A percentile compares a stretch with the other conserved stretches of the same genome.
Evolutionary conservation across 2,329 filamentous ascomycete genomes (phyloP).

Genomic region (Pestalotiopsis sp.): DNA sequence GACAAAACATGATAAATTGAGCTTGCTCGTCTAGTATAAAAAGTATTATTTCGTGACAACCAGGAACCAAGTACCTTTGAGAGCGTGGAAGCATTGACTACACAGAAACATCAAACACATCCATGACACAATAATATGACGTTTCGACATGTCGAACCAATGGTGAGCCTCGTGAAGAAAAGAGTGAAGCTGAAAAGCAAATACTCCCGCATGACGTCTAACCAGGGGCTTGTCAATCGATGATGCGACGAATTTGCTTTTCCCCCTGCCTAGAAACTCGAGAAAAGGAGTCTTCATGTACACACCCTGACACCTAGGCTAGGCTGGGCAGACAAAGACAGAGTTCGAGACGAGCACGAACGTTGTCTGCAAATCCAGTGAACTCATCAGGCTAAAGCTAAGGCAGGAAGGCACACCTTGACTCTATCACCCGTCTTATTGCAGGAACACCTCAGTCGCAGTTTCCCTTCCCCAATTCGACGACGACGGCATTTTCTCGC

Average conservation of each 20-base stretch:
- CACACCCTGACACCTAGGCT: neutral
- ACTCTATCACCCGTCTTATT: too few relatives aligned
- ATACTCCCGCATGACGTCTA: neutral
- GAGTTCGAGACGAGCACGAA: neutral
- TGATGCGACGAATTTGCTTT: neutral
- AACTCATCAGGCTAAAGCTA: too few relatives aligned
- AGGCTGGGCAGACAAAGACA: neutral
- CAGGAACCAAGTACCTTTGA: too few relatives aligned
- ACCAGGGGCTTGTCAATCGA: neutral
- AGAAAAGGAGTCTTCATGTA: neutral
- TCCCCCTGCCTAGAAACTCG: neutral
- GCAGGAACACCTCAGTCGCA: too few relatives aligned
- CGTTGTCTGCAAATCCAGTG: neutral
- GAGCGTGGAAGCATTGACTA: too few relatives aligned
- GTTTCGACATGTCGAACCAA: neutral
- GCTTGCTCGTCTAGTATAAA: neutral
- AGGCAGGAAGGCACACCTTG: too few relatives aligned
- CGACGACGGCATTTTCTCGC: too few relatives aligned
- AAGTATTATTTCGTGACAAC: neutral
- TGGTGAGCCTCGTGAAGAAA: neutral
- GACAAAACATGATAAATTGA: neutral
- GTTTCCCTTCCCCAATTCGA: too few relatives aligned
- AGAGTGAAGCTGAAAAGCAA: neutral
- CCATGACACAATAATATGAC: too few relatives aligned
- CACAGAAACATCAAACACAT: too few relatives aligned